Evolutionary conservation across 371 early-diverging fungal genomes (phyloP), one percentile per base, ranked within the genome.

Genomic region (Paraphysoderma sedebokerense): DNA sequence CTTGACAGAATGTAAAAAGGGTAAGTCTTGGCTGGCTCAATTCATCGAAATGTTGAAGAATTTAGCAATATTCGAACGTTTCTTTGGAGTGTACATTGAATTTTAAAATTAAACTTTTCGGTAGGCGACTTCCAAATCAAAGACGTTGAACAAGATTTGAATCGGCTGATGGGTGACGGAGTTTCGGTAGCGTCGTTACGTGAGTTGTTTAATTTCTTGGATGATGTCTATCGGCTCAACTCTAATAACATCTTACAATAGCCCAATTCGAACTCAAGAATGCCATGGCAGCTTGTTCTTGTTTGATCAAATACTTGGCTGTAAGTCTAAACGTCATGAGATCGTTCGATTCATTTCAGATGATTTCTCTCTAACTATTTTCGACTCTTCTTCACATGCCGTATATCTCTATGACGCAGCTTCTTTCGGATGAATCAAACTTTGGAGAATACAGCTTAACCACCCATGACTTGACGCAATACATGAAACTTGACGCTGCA

Each of bases 401-500:
- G 20, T 7, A n/a, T n/a, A n/a, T 29, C 12, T 29, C 5, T 29
- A 26, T 17, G 28, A 23, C 4, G 48, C 29, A 29, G 56, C 67
- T 93, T 6, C 48, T 86, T 44, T 55, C 61, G 0, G 87, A 89
- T 51, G 80, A 81, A 38, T 63, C 70, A 36, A 85, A 82, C 57
- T 74, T 76, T 58, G 78, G 82, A 27, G 69, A 77, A 42, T 92
- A 80, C 55, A 55, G 62, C 1, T 56, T 92, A 3, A 51, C 59
- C 36, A 63, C 66, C 26, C 83, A 86, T 59, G 83, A 87, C 54
- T 60, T 91, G 37, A 74, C 82, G 3, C 89, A 90, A 57, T 91
- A 76, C 57, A 90, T 93, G 92, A 72, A 78, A 37, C 68, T 96
- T 34, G 97, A 92, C 57, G 79, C 85, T 0, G 76, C 92, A 2